Conservation (phyloP, 2,329 filamentous ascomycete genomes). For the Exophiala calicioides region DNA sequence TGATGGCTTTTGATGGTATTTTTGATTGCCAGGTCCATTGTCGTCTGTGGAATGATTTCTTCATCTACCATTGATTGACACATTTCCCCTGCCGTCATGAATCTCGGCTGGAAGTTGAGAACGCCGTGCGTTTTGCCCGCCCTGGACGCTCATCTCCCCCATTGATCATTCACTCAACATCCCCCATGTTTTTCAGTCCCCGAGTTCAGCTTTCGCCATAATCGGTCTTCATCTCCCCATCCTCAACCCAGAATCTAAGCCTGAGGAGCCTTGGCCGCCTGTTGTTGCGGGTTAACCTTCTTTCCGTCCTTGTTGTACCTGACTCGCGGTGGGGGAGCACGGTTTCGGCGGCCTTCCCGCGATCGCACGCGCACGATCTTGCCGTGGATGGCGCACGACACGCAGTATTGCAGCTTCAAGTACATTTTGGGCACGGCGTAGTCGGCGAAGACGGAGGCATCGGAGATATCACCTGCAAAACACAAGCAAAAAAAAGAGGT, state of each 20-base stretch:
- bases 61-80: too few species aligned
- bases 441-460: constrained; percentile 98
- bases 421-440: constrained; percentile 99
- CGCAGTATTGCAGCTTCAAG: constrained; percentile 99
- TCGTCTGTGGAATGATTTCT: too few species aligned
- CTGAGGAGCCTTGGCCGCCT: constrained; percentile 62
- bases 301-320: constrained; percentile 99
- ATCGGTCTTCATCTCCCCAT: too few species aligned
- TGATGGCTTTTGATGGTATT: too few species aligned
- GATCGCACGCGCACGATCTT: constrained; percentile 99
- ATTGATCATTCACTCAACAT: too few species aligned
- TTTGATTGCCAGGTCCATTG: too few species aligned
- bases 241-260: constrained; percentile 20
- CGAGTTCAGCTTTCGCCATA: too few species aligned
- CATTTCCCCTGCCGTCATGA: not conserved
- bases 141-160: too few species aligned
- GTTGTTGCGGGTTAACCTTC: constrained; percentile 92
- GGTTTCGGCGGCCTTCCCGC: constrained; percentile 95
- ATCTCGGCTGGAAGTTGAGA: too few species aligned
- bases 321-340: constrained; percentile 93
- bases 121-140: too few species aligned
- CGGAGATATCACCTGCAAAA: constrained; percentile 93
- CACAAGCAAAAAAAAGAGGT: constrained; percentile 2
- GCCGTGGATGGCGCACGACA: constrained; percentile 99
- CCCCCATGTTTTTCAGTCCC: too few species aligned